Evolutionary conservation across 2,329 filamentous ascomycete species (phyloP), one percentile per base, ranked within the genome.

Genomic region (Annulohypoxylon truncatum): DNA sequence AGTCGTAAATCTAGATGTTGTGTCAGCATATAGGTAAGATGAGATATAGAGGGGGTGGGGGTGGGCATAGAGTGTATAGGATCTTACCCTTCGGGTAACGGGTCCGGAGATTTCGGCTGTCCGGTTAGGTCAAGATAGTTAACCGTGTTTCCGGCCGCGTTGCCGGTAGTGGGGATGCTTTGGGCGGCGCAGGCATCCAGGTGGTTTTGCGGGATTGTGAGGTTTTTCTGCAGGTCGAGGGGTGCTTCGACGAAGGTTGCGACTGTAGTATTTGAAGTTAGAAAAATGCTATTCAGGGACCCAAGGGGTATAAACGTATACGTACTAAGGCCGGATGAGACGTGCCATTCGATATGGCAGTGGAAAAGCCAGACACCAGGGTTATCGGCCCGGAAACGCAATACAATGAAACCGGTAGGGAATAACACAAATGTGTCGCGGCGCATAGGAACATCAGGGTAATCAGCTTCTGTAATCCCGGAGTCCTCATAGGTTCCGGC

Each of bases 331-430:
- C 91, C 91, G 2, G 87, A 88, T 0, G 84, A 80, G 61, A 92
- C 82, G 75, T 93, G 91, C 90, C 90, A 95, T 74, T 92, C 90
- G 56, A 94, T 90, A 76, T 95, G 92, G 78, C 92, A 94, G 78
- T 94, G 92, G 80, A 94, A 92, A 3, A 91, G 77, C 89, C 89
- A 92, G 20, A 91, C 81, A 72, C 89, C 89, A 9, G 90, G 88
- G 70, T 92, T 92, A 73, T 92, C 84, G 1, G 89, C 87, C 61
- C 81, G 80, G 79, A 90, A 91, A n/a, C 89, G 83, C 20, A 95
- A 74, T 9, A 93, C 87, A 22, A 91, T 84, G 76, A 91, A 88
- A 0, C 92, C 90, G 29, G 87, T 83, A 0, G 90, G 89, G 18
- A 84, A 84, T 0, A 93, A 78, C 1, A 90, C 85, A 0, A 91